Evolutionary conservation across 148 eudicot genomes (phyloP).

Genomic region (Rhododendron griersonianum): DNA sequence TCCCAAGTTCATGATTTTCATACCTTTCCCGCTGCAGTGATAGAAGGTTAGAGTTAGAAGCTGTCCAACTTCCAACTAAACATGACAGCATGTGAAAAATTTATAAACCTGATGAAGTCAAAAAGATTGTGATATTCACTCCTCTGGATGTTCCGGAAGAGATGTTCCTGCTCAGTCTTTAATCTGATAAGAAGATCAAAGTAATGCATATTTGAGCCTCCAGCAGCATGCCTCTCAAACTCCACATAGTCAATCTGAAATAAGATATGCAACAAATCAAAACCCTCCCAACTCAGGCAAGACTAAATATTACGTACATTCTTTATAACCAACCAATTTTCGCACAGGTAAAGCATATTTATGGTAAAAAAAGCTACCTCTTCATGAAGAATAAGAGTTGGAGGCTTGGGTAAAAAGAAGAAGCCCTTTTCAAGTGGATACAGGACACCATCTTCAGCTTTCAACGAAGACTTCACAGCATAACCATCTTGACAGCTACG

Average conservation of each 20-base stretch:
- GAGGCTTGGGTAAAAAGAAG: conserved; percentile 97
- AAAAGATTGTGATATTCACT: conserved; percentile 79
- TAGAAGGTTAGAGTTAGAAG: neutral
- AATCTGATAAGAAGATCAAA: conserved; percentile 84
- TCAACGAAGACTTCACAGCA: conserved; percentile 93
- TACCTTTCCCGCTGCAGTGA: conserved; percentile 58
- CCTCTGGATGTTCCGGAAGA: conserved; percentile 94
- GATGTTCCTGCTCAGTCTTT: conserved; percentile 92
- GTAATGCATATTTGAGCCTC: conserved; percentile 96
- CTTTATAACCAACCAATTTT: neutral
- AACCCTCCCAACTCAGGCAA: neutral
- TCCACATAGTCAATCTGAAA: conserved; percentile 89
- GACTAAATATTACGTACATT: neutral
- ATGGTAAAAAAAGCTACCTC: conserved; percentile 44
- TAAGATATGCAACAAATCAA: conserved; percentile 6
- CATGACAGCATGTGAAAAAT: neutral
- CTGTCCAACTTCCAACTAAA: neutral
- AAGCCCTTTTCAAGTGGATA: conserved; percentile 98
- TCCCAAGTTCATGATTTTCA: conserved; percentile 75
- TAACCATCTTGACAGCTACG: conserved; percentile 91
- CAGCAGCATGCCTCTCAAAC: conserved; percentile 95
- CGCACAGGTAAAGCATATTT: neutral
- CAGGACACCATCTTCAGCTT: conserved; percentile 95
- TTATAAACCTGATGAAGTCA: conserved; percentile 68
- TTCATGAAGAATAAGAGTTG: conserved; percentile 93